Base-by-base conservation (phyloP, 352 stramenopile genomes). In the Globisporangium spinosum region DNA sequence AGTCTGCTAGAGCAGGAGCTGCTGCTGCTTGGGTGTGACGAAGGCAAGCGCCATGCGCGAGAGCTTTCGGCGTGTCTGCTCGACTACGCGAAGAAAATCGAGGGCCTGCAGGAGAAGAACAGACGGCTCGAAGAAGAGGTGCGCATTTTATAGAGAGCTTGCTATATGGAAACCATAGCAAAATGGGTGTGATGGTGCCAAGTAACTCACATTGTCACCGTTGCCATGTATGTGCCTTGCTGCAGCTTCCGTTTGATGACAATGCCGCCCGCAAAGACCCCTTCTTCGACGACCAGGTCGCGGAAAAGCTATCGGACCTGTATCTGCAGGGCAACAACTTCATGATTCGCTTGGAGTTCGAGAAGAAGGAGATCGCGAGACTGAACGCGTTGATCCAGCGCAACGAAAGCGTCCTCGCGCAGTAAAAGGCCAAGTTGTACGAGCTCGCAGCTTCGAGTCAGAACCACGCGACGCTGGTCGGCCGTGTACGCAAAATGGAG, bases 311-410 rank as follows among this genome's bases (percentile, higher is more conserved):
- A 43, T 91, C 82, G 15, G 83, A 91, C 40, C 20, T 95, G 60
- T 90, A 93, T 27, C 25, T 87, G 10, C 82, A 95, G 68, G 87
- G 84, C 40, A 95, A 93, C 73, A 91, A 95, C 62, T 81, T 90
- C 27, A 89, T 93, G 83, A 77, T 90, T 54, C 84, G 85, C 1
- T 62, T 95, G 35, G 85, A 92, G 64, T 68, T 95, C 7, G 85
- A 91, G 69, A 79, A 81, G 29, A 90, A 93, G 27, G 84, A 95
- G 43, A 79, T 95, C 20, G 67, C 72, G 12, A 75, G 80, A 3
- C 69, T 93, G 27, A 91, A 93, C 51, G 57, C 58, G 3, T 69
- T 90, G 9, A 91, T 92, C 58, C 78, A 93, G 64, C 82, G 77
- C n/a, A 81, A 84, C 51, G 87, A 95, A 53, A 64, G 71, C 23